Conservation (phyloP, 2,329 filamentous ascomycete species). For the Beauveria varroae region DNA sequence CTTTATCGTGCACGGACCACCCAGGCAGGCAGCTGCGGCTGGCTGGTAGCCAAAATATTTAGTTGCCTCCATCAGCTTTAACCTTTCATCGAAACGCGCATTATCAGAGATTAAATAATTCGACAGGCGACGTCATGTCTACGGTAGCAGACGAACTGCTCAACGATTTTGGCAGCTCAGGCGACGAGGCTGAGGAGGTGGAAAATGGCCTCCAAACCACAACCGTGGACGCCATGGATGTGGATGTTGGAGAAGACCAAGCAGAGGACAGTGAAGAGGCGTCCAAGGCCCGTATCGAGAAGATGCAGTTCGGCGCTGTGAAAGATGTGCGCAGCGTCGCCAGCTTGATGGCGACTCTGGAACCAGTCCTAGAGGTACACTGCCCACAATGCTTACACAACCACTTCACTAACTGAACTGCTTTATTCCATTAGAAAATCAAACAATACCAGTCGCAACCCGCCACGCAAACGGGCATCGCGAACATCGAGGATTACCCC, state of each 20-base stretch:
- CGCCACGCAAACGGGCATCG: slow-evolving; percentile 58
- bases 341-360: slow-evolving; percentile 70
- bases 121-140: slow-evolving; percentile 52
- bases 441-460: slow-evolving; percentile 64
- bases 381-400: slow-evolving; percentile 56
- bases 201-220: slow-evolving; percentile 37
- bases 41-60: slow-evolving; percentile 11
- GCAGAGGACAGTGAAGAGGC: slow-evolving; percentile 57
- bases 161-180: slow-evolving; percentile 60
- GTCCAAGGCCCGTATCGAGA: slow-evolving; percentile 71
- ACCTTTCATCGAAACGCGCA: slow-evolving; percentile 1
- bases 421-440: slow-evolving; percentile 58
- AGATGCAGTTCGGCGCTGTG: slow-evolving; percentile 66
- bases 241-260: slow-evolving; percentile 39
- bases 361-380: slow-evolving; percentile 74
- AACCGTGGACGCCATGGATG: slow-evolving; percentile 42
- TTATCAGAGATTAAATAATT: neutral
- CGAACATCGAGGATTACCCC: slow-evolving; percentile 84
- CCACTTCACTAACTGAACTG: slow-evolving; percentile 28
- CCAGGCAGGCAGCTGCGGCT: slow-evolving; percentile 1
- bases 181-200: slow-evolving; percentile 63
- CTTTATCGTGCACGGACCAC: slow-evolving; percentile 11
- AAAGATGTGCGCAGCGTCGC: slow-evolving; percentile 75
- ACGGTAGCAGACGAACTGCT: slow-evolving; percentile 88
- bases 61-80: neutral